Conservation (phyloP, 2,329 filamentous ascomycete species). For the Cladosporium sp. region DNA sequence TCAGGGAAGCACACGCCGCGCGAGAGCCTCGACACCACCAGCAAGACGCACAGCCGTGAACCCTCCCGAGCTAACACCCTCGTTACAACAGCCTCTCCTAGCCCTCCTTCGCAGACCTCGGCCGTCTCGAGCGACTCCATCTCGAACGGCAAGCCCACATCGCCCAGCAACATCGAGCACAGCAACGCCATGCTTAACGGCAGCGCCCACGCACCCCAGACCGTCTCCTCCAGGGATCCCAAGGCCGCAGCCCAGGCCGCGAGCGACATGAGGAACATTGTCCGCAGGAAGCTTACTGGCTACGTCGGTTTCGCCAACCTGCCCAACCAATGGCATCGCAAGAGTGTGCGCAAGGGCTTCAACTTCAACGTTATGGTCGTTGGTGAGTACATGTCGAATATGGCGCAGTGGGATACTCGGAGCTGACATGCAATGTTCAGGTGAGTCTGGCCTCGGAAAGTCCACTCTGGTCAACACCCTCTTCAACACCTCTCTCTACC, state of each 20-base stretch:
- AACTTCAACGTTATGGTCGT: conserved; percentile 99
- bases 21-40: conserved; percentile 26
- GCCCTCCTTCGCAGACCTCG: conserved; percentile 46
- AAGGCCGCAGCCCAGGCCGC: conserved; percentile 55
- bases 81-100: conserved; percentile 40
- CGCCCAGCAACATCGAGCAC: conserved; percentile 56
- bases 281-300: conserved; percentile 95
- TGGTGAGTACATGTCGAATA: conserved; percentile 63
- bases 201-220: conserved; percentile 53
- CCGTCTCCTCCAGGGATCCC: conserved; percentile 64
- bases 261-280: conserved; percentile 79
- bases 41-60: conserved; percentile 23
- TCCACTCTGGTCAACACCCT: conserved; percentile 98
- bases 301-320: conserved; percentile 99
- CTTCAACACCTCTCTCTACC: conserved; percentile 99
- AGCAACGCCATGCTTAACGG: conserved; percentile 58
- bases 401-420: not conserved
- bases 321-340: conserved; percentile 99
- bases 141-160: conserved; percentile 54
- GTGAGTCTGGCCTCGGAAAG: conserved; percentile 98
- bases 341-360: conserved; percentile 99
- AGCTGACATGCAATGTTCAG: conserved; percentile 49
- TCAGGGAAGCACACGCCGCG: conserved; percentile 28
- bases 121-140: conserved; percentile 43
- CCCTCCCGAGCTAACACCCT: conserved; percentile 39